Conservation (phyloP, 768 basidiomycete genomes). For the Collybia sp. region DNA sequence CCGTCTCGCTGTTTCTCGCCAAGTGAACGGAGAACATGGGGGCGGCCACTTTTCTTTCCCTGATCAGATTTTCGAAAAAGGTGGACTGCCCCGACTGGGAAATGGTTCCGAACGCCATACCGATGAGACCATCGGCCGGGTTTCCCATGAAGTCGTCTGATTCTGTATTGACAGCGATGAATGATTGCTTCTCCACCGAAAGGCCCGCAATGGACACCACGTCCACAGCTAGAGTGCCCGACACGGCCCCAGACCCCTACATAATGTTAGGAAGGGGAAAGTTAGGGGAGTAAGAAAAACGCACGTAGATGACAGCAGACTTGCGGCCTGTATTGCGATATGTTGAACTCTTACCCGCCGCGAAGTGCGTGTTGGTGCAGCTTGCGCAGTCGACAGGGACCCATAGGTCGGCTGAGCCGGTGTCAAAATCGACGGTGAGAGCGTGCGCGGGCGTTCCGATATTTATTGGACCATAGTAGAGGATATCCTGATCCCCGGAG, state of each 20-base stretch:
- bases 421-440: conserved; percentile 60
- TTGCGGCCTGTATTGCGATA: conserved; percentile 22
- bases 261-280: background rate
- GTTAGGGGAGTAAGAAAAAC: conserved; percentile 5
- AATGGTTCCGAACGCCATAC: conserved; percentile 59
- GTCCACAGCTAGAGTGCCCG: conserved; percentile 46
- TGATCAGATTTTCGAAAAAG: conserved; percentile 61
- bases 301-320: conserved; percentile 43
- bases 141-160: conserved; percentile 44
- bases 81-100: conserved; percentile 40
- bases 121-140: conserved; percentile 56
- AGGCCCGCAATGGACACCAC: conserved; percentile 44
- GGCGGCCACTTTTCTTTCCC: conserved; percentile 26
- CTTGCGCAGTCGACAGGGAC: conserved; percentile 30
- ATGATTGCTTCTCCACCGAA: conserved; percentile 41
- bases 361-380: conserved; percentile 36
- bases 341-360: conserved; percentile 33
- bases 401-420: conserved; percentile 69
- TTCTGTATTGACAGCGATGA: conserved; percentile 44
- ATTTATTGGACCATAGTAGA: conserved; percentile 26
- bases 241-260: conserved; percentile 51
- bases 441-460: conserved; percentile 54
- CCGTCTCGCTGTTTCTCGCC: conserved; percentile 22
- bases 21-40: conserved; percentile 60
- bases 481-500: conserved; percentile 16